Base-by-base conservation (phyloP, 2,329 filamentous ascomycete species). In the Hypoxylon sp. region DNA sequence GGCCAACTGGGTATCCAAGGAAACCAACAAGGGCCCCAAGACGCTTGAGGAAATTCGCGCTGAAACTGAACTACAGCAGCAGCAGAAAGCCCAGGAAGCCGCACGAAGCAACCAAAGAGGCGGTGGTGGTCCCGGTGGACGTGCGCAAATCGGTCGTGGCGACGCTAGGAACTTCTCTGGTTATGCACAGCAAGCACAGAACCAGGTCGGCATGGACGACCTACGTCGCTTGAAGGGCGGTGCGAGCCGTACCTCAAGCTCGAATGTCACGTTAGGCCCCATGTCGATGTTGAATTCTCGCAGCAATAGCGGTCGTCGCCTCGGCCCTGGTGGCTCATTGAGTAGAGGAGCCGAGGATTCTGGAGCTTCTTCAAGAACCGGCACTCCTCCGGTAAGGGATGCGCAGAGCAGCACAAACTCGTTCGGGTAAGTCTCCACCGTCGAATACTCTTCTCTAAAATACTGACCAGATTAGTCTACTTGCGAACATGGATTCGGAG, bases 21-120 rank as follows among this genome's bases (percentile, higher is more conserved):
- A 97, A 79, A 84, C 85, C 60, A 92, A 95, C 83, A 98, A 98
- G 86, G 96, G 96, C 40, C 96, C 96, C 66, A 98, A 98, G 90
- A 99, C 96, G 7, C 92, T 99, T 59, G 90, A 94, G 3, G 93
- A 98, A 83, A 93, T 99, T 73, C 93, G 94, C 79, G 91, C 91
- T 74, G 91, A 94, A 81, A 88, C 88, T 66, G 92, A 94, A 82
- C 94, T 72, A 86, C 89, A 59, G 91, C 91, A 69, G 92, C 92
- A 49, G 25, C 90, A 92, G 73, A 95, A 95, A 82, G 93, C 94
- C 68, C 91, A 91, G 61, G 95, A 98, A 79, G 85, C 82, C 57
- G 86, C 87, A 49, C 83, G 86, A 69, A 85, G 79, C 77, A 89
- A 83, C 79, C 88, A 89, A 77, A 88, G 93, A 73, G 91, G 93